A percentile compares a stretch with the other conserved stretches of the same genome.
Evolutionary conservation across 2,329 filamentous ascomycete species (phyloP).

Genomic region (Sphaerulina populicola): DNA sequence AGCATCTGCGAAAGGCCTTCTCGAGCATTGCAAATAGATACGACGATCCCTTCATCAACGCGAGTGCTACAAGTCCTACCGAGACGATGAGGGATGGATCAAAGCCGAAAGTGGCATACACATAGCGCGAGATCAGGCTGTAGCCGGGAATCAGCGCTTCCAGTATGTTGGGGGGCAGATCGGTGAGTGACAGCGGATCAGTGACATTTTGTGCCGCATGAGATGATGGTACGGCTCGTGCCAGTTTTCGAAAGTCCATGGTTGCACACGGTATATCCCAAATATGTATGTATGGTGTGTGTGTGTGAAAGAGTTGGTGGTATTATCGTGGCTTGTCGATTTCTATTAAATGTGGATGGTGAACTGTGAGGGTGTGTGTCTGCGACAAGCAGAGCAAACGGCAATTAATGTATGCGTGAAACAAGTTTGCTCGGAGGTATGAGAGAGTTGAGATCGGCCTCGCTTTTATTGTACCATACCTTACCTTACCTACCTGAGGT

Average conservation of each 20-base stretch:
- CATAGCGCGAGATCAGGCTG: slow-evolving; percentile 40
- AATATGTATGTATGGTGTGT: no score
- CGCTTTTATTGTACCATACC: no score
- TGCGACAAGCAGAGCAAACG: not conserved
- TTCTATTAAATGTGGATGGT: not conserved
- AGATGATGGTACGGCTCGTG: slow-evolving; percentile 17
- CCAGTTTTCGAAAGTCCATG: slow-evolving; percentile 27
- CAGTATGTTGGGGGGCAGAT: slow-evolving; percentile 41
- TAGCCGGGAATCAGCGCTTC: slow-evolving; percentile 47
- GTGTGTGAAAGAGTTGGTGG: not conserved
- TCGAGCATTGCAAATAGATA: slow-evolving; percentile 33
- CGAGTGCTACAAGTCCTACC: slow-evolving; percentile 37
- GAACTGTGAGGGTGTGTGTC: no score
- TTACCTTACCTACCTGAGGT: no score
- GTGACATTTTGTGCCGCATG: slow-evolving; percentile 9
- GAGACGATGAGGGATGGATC: slow-evolving; percentile 44
- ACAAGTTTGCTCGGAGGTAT: not conserved
- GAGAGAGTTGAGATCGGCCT: not conserved
- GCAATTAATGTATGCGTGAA: not conserved
- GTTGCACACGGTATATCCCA: not conserved
- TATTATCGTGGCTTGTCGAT: not conserved
- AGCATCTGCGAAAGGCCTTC: slow-evolving; percentile 31
- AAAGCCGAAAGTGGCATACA: slow-evolving; percentile 38
- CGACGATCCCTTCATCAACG: slow-evolving; percentile 32
- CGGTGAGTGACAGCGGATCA: slow-evolving; percentile 22